Evolutionary conservation across 257 asterid species (phyloP), one percentile per base, ranked within the genome.

Genomic region (Anisodus acutangulus): DNA sequence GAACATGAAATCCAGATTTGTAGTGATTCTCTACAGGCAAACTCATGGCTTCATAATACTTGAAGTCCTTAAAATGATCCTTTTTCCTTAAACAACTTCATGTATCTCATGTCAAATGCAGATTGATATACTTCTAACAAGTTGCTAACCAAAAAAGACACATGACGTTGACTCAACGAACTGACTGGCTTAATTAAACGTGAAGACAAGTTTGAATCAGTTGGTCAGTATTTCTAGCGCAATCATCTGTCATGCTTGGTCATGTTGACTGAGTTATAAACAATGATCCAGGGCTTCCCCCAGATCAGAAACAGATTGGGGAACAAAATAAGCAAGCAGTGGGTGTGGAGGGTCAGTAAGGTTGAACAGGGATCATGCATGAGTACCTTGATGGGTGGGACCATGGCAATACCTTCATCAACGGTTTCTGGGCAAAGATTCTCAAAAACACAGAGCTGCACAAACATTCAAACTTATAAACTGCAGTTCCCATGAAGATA

Each of bases 331-430:
- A 69, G 11, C 5, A 62, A 62, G 37, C 4, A 17, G 26, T 59
- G 12, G 66, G 11, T n/a, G 66, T n/a, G 66, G 66, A n/a, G 35
- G 55, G 64, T 58, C 64, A 59, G 31, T 59, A 59, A 59, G 1
- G 3, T 59, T 59, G 66, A 59, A 7, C 8, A 3, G 4, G 16
- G 60, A 59, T 53, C 64, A 53, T 8, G 1, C 64, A 53, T 12
- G 72, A 83, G 87, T 92, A 95, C 98, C 98, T 95, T 94, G 89
- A 94, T 92, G 49, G 98, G 93, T 6, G 99, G 99, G 85, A 96
- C 99, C 98, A 94, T 92, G 82, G 97, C 93, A 85, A 92, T 92
- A 82, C 93, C 99, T 91, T 96, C 99, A 86, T 94, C 98, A 26
- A 92, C 95, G 3, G 97, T 93, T 85, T 95, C 98, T 0, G 98